Conservation (phyloP, 371 early-diverging fungal genomes). For the Lichtheimia corymbifera region DNA sequence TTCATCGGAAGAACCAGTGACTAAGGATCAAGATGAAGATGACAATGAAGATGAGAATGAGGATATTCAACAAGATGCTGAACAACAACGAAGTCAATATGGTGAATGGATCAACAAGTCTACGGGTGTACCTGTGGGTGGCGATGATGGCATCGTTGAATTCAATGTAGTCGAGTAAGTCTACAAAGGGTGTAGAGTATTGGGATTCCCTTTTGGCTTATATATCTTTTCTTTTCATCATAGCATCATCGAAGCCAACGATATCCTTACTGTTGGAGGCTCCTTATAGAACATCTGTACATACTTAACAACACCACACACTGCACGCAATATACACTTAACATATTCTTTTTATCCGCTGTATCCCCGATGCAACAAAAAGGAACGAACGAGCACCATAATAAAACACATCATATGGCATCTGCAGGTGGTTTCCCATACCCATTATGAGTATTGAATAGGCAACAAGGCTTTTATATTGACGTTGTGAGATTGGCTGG, state of each 20-base stretch:
- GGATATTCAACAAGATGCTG: conserved; percentile 10
- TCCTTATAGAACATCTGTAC: conserved; percentile 39
- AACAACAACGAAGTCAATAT: conserved; percentile 43
- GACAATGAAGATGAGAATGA: conserved; percentile 18
- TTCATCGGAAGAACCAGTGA: conserved; percentile 15
- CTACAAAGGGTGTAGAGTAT: background rate
- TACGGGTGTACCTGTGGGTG: conserved; percentile 57
- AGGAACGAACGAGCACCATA: no score
- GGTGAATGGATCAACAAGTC: conserved; percentile 63
- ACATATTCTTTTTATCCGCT: no score
- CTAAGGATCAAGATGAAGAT: conserved; percentile 21
- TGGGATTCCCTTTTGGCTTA: no score
- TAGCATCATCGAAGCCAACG: conserved; percentile 73
- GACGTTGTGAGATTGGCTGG: no score
- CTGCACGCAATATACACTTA: no score
- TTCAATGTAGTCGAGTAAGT: conserved; percentile 67
- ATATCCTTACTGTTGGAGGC: conserved; percentile 76
- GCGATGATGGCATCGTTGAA: conserved; percentile 56
- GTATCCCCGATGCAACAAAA: no score
- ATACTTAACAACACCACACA: no score
- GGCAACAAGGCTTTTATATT: no score
- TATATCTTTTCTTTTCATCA: no score
- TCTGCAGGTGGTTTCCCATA: no score
- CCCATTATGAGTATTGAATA: no score
- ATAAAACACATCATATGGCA: no score